Evolutionary conservation across 1,284 basidiomycete species (phyloP), one percentile per base, ranked within the genome.

Genomic region (Ceratobasidium sp.): DNA sequence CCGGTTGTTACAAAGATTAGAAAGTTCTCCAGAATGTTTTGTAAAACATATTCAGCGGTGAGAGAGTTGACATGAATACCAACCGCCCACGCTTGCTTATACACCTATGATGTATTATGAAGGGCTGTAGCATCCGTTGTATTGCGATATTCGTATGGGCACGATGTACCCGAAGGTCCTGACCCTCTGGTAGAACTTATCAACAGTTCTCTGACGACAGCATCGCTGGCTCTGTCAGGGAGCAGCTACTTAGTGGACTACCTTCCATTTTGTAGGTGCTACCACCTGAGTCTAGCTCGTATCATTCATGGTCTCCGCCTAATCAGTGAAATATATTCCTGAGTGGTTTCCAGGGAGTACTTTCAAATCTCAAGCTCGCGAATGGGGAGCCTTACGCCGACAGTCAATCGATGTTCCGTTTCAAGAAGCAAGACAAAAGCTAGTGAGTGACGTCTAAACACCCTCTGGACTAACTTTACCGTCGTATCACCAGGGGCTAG

Each of bases 341-440:
- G 81, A 83, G 72, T 86, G 85, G 85, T 71, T 86, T 5, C 86
- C 85, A 43, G 85, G 86, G 0, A 79, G 80, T 28, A 79, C 81
- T 0, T 87, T 86, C 78, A 77, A 85, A 74, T 77, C 77, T 30
- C 80, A 79, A 9, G 85, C 84, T 3, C 77, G 79, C 12, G 71
- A 76, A 36, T 84, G 82, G 80, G 78, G 75, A 4, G 73, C 78
- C 36, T 72, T 80, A 1, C 77, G 81, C 0, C 72, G 73, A 2
- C 77, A 79, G 3, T 79, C 83, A 72, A 74, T 80, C 9, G 76
- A 80, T 16, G 77, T 76, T 12, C 85, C 85, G 5, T 83, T 81
- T 57, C 74, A 78, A 28, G 82, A 80, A 62, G 83, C 83, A 2
- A 79, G 80, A 70, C 74, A 82, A 16, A 80, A 83, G 73, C 82